Percentiles rank a stretch among this genome's conserved stretches.
Evolutionary conservation across 2,329 filamentous ascomycete species (phyloP).

Genomic region (Macrophomina tecta): DNA sequence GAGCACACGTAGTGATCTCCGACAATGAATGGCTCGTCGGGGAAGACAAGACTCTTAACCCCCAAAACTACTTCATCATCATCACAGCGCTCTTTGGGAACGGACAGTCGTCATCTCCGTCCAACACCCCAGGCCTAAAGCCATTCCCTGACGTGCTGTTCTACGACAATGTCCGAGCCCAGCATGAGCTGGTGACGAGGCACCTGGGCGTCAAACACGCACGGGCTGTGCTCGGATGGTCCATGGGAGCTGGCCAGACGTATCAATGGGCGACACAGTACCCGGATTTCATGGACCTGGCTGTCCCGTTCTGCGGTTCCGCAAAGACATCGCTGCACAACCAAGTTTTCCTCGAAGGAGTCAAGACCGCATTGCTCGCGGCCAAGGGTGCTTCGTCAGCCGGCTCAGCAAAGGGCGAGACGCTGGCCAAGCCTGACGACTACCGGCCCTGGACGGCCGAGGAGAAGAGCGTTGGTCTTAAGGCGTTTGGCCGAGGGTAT

Average conservation of each 20-base stretch:
- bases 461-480: conserved; percentile 64
- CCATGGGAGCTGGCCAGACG: conserved; percentile 72
- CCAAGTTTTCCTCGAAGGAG: conserved; percentile 70
- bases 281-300: conserved; percentile 69
- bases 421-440: conserved; percentile 36
- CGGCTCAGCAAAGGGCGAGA: conserved; percentile 48
- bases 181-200: conserved; percentile 69
- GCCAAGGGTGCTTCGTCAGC: conserved; percentile 61
- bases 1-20: conserved; percentile 56
- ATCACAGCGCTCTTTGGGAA: conserved; percentile 74
- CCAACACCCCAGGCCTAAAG: conserved; percentile 60
- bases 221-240: conserved; percentile 70
- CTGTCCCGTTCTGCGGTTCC: conserved; percentile 69
- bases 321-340: conserved; percentile 71
- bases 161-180: conserved; percentile 73
- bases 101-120: conserved; percentile 70
- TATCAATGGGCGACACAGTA: conserved; percentile 69
- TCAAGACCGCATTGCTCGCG: conserved; percentile 65
- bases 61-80: conserved; percentile 70
- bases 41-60: conserved; percentile 67
- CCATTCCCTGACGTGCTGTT: conserved; percentile 69
- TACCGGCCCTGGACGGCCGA: conserved; percentile 59
- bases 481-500: conserved; percentile 76
- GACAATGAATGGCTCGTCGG: conserved; percentile 80
- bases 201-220: conserved; percentile 66